Percentiles rank a stretch among this genome's conserved stretches.
These are phyloP conservation scores for Rhizoclosmatium globosum DNA, from an alignment of 192 early-diverging fungal genomes.

Conservation along the genomic window DNA sequence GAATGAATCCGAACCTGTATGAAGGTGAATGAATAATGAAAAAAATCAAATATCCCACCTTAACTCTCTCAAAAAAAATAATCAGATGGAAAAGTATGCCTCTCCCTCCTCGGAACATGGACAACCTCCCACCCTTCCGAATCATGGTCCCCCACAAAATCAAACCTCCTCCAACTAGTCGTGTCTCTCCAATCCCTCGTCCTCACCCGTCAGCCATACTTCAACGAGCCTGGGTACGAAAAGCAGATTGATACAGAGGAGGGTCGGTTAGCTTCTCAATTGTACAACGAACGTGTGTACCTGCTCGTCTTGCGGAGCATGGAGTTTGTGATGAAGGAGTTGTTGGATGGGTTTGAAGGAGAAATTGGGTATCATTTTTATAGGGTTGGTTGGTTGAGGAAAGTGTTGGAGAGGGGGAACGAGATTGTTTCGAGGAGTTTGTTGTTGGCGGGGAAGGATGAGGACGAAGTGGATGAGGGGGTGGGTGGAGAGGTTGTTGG, in stretches of 20 bases:
- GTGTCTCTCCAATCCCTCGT: slow-evolving; percentile 68
- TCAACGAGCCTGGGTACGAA: slow-evolving; percentile 70
- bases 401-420: slow-evolving; percentile 15
- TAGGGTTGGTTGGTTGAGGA: slow-evolving; percentile 20
- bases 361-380: slow-evolving; percentile 40
- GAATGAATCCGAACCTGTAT: slow-evolving; percentile 69
- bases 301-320: slow-evolving; percentile 53
- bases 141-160: slow-evolving; percentile 48
- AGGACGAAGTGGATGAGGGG: slow-evolving; percentile 19
- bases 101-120: slow-evolving; percentile 68
- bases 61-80: too few relatives aligned
- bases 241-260: slow-evolving; percentile 62
- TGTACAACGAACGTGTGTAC: slow-evolving; percentile 69
- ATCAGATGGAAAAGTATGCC: slow-evolving; percentile 64
- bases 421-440: slow-evolving; percentile 28
- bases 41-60: slow-evolving; percentile 67
- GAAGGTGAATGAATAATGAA: slow-evolving; percentile 51
- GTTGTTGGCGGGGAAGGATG: neutral
- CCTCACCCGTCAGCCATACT: slow-evolving; percentile 60
- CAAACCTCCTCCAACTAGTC: slow-evolving; percentile 57
- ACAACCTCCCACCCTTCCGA: slow-evolving; percentile 58
- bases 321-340: slow-evolving; percentile 42
- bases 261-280: slow-evolving; percentile 48
- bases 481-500: neutral
- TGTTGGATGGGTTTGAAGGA: slow-evolving; percentile 38